Conservation (phyloP, 805 yeast species). For the Candida cerambycidarum region DNA sequence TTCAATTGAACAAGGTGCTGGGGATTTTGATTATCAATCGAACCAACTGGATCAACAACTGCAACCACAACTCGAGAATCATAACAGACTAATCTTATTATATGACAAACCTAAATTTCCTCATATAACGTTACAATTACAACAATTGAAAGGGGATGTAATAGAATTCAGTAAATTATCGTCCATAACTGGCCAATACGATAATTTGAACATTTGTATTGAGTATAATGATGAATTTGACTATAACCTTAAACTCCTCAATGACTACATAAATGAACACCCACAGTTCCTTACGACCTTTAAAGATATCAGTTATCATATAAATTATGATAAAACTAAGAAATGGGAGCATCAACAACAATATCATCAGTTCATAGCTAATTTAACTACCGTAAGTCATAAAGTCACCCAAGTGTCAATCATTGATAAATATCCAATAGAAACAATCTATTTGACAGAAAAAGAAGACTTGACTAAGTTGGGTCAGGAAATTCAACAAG, state of each 20-base stretch:
- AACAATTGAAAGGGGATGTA: constrained; percentile 21
- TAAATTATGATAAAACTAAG: constrained; percentile 30
- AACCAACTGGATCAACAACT: no score
- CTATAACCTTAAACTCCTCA: constrained; percentile 20
- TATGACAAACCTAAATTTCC: constrained; percentile 26
- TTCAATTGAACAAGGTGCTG: not conserved
- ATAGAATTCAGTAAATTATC: constrained; percentile 6
- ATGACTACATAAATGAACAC: constrained; percentile 21
- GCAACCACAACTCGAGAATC: no score
- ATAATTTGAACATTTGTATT: constrained; percentile 27
- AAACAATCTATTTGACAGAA: constrained; percentile 30
- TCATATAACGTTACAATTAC: constrained; percentile 26
- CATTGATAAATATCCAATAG: constrained; percentile 24
- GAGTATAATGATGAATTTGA: constrained; percentile 33
- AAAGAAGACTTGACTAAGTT: constrained; percentile 30
- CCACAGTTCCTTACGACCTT: constrained; percentile 16
- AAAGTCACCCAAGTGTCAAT: constrained; percentile 40
- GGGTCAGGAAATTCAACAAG: constrained; percentile 38
- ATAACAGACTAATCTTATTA: constrained; percentile 16
- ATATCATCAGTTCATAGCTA: constrained; percentile 25
- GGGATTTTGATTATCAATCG: no score
- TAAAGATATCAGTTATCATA: constrained; percentile 32
- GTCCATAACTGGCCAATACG: constrained; percentile 10
- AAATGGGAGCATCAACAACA: constrained; percentile 30
- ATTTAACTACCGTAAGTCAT: constrained; percentile 22